phyloP scores from a whole-genome alignment of 1,284 basidiomycete species.

The Sphagnurus paluster region DNA sequence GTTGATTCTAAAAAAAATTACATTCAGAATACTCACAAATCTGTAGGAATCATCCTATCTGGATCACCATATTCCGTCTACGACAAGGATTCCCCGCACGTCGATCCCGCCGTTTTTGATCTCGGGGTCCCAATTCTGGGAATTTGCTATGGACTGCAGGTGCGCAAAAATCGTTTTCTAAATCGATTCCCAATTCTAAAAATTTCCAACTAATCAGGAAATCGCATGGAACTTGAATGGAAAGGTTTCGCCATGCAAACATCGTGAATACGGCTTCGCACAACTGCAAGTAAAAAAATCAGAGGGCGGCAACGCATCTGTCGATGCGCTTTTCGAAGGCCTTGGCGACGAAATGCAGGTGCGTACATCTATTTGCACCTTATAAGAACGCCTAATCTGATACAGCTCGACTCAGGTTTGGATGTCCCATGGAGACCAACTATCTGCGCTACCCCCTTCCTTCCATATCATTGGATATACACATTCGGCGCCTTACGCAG shows the following conservation, averaged over 20 bases:
- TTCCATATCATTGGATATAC: conserved; percentile 93
- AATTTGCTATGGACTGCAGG: conserved; percentile 98
- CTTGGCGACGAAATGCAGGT: conserved; percentile 85
- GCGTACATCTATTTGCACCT: conserved; percentile 21
- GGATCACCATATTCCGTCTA: conserved; percentile 99
- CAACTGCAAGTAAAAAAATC: conserved; percentile 76
- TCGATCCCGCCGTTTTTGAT: conserved; percentile 93
- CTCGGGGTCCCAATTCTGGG: conserved; percentile 92
- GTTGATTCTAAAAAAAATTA: neutral
- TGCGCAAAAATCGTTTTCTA: too few relatives aligned
- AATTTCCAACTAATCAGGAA: conserved; percentile 58
- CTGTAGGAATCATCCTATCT: conserved; percentile 90
- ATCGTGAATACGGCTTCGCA: conserved; percentile 95
- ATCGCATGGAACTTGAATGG: conserved; percentile 91
- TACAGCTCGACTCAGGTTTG: conserved; percentile 76
- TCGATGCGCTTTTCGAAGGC: conserved; percentile 84
- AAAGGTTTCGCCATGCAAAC: conserved; percentile 85
- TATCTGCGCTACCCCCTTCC: conserved; percentile 77
- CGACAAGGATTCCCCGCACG: conserved; percentile 89
- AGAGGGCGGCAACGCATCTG: conserved; percentile 50
- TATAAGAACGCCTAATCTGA: conserved; percentile 4
- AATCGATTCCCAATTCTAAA: neutral
- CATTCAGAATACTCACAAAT: conserved; percentile 13
- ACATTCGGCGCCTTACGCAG: conserved; percentile 88
- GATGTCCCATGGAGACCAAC: conserved; percentile 99